phyloP scores from a whole-genome alignment of 495 filamentous ascomycete species.

The Penicillium coffeae region DNA sequence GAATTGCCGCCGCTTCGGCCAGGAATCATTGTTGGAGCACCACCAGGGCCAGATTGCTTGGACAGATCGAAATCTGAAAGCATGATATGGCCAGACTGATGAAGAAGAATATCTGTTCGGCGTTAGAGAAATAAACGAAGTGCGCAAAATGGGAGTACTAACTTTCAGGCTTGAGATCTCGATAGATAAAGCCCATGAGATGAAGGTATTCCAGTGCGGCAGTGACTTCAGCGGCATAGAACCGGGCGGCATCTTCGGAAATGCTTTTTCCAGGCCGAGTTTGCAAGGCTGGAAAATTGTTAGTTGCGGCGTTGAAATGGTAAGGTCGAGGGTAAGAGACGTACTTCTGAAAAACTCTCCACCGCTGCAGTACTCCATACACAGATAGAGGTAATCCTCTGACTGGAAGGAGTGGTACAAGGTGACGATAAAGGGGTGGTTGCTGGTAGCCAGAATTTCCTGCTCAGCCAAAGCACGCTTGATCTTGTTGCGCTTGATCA shows the following conservation, averaged over 20 bases:
- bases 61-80: conserved; percentile 98
- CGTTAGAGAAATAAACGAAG: no score
- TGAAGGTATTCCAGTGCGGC: conserved; percentile 96
- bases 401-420: conserved; percentile 99
- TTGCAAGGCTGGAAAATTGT: no score
- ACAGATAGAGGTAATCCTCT: conserved; percentile 95
- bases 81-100: conserved; percentile 97
- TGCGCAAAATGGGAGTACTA: no score
- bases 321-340: no score
- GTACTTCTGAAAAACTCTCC: conserved; percentile 97
- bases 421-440: conserved; percentile 98
- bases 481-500: conserved; percentile 99
- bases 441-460: conserved; percentile 96
- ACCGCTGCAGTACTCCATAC: conserved; percentile 99
- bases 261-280: conserved; percentile 96
- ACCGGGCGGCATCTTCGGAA: conserved; percentile 91
- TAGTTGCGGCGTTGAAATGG: no score
- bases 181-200: conserved; percentile 98
- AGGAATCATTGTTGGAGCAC: conserved; percentile 95
- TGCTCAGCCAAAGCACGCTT: conserved; percentile 97
- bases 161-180: conserved; percentile 97
- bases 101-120: conserved; percentile 61
- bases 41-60: conserved; percentile 94
- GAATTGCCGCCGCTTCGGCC: conserved; percentile 73
- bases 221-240: conserved; percentile 98